phyloP scores from a whole-genome alignment of 257 asterid genomes.

The Agastache rugosa region DNA sequence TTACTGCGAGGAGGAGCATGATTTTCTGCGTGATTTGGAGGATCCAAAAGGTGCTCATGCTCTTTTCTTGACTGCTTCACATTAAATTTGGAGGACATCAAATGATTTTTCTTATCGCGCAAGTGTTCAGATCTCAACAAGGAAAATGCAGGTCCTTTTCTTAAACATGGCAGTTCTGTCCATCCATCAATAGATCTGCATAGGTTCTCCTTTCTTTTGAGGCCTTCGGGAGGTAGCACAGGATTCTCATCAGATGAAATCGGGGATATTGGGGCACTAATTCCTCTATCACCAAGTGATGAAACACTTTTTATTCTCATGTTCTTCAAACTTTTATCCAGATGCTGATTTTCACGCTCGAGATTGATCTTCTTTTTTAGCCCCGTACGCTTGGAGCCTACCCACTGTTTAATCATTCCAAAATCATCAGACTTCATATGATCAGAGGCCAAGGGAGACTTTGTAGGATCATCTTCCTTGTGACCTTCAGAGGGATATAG shows the following conservation, averaged over 20 bases:
- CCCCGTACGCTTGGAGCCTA: constrained; percentile 71
- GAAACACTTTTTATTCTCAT: constrained; percentile 38
- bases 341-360: constrained; percentile 46
- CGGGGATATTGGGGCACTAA: constrained; percentile 39
- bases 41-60: constrained; percentile 31
- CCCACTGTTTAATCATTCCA: constrained; percentile 68
- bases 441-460: constrained; percentile 42
- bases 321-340: constrained; percentile 39
- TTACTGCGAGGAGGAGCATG: constrained; percentile 34
- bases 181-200: constrained; percentile 42
- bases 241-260: constrained; percentile 42
- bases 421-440: constrained; percentile 46
- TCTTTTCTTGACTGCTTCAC: constrained; percentile 46
- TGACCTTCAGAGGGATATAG: constrained; percentile 40
- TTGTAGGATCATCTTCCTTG: constrained; percentile 39
- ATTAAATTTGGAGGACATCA: constrained; percentile 40
- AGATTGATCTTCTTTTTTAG: constrained; percentile 52
- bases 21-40: constrained; percentile 38
- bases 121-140: constrained; percentile 36
- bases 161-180: constrained; percentile 42
- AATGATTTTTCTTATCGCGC: constrained; percentile 40
- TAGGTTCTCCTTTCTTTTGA: constrained; percentile 48
- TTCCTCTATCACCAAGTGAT: constrained; percentile 43
- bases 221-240: constrained; percentile 41
- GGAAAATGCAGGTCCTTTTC: constrained; percentile 47